Conservation (phyloP, 805 yeast species). For the Citeromyces nyonsensis region DNA sequence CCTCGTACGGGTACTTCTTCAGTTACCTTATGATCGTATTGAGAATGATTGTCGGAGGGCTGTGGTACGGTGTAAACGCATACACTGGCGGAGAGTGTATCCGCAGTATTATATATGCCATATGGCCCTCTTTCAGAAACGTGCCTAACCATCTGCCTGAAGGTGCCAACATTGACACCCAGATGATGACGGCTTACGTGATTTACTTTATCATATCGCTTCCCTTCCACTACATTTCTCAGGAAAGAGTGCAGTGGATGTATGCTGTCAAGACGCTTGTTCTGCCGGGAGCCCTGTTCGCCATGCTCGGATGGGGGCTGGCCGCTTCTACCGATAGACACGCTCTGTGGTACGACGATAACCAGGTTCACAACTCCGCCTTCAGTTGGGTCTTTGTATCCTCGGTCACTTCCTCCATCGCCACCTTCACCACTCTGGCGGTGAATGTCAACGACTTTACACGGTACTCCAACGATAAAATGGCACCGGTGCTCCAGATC, state of each 20-base stretch:
- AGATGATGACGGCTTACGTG: conserved; percentile 25
- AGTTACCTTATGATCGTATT: conserved; percentile 24
- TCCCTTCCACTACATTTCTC: conserved; percentile 23
- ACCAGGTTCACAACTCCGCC: too few relatives aligned
- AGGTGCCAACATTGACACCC: conserved; percentile 20
- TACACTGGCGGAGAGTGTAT: conserved; percentile 29
- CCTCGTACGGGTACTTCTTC: conserved; percentile 30
- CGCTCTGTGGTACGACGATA: too few relatives aligned
- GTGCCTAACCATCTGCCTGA: conserved; percentile 23
- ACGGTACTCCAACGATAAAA: too few relatives aligned
- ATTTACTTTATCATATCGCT: conserved; percentile 26
- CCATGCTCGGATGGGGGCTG: too few relatives aligned
- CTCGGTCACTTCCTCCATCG: too few relatives aligned
- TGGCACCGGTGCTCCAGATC: too few relatives aligned
- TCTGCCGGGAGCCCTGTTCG: too few relatives aligned
- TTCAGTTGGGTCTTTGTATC: too few relatives aligned
- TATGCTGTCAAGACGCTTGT: too few relatives aligned
- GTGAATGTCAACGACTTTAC: too few relatives aligned
- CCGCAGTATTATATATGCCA: conserved; percentile 18
- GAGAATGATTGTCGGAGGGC: conserved; percentile 25
- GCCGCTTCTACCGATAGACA: too few relatives aligned
- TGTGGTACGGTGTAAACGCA: conserved; percentile 30
- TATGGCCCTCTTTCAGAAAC: conserved; percentile 19
- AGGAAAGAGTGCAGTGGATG: conserved; percentile 17
- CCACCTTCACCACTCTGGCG: too few relatives aligned